Evolutionary conservation across 83 land plant species (phyloP), one percentile per base, ranked within the genome.

Genomic region (Picea abies): DNA sequence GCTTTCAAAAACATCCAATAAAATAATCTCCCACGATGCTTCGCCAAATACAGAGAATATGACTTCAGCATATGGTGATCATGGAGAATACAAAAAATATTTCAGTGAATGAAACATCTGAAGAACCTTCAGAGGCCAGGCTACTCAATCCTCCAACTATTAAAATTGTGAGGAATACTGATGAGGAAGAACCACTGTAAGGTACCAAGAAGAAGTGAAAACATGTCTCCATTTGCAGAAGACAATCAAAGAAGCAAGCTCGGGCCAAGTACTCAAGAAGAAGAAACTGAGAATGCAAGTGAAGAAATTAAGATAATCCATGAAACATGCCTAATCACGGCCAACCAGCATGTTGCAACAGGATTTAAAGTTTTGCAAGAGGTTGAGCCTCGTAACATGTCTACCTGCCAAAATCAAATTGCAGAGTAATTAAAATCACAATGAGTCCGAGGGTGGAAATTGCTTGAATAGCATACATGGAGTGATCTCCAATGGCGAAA

Each of bases 181-280:
- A 39, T 39, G 41, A 39, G 41, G 41, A 39, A 5, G 41, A 39
- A 39, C 41, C 41, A 39, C 41, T 39, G 41, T 39, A 39, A 39
- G 41, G 5, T 39, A 39, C 41, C 41, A 39, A 39, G 41, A 39
- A 39, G 41, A 39, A 39, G 41, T 39, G 41, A 39, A 39, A 39
- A 39, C 41, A 39, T 39, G 41, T 39, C 41, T 39, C 41, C 4
- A 39, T 39, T 39, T 39, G 41, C 41, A 2, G 41, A 39, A 39
- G 5, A 39, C 4, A 39, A 76, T 76, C 72, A 84, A 67, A 75
- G 80, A 72, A 72, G 77, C 77, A 72, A 72, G 17, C 49, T 60
- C 32, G 60, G 25, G 71, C 22, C 66, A 66, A 58, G 56, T 47
- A 47, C 52, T 5, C 66, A 41, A 12, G 79, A 72, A 8, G 70